Evolutionary conservation across 2,329 filamentous ascomycete genomes (phyloP), one percentile per base, ranked within the genome.

Genomic region (Rhynchosporium agropyri): DNA sequence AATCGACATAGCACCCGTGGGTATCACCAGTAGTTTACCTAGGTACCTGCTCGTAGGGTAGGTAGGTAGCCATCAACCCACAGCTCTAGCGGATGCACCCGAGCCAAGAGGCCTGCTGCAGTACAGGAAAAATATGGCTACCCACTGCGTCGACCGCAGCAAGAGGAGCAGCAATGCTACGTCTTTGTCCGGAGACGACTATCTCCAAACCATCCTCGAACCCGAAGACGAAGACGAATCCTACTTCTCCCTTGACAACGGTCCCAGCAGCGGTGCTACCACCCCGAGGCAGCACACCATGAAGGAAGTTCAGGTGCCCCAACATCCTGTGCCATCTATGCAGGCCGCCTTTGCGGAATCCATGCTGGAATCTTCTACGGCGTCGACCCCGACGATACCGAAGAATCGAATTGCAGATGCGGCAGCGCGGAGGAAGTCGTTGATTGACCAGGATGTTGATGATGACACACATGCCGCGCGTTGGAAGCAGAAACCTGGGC

Each of bases 271-370:
- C 53, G 58, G 63, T 15, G 51, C 63, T 26, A 61, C 62, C 15
- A 67, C 58, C 31, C 49, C 61, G 36, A 60, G 62, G 58, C 59
- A 67, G 29, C 67, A 69, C 53, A 70, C 65, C 3, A 71, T 70
- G 68, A 69, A 71, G 49, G 68, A 70, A 40, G 63, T 71, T 51
- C 68, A 73, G 45, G 73, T 73, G 9, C 84, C 83, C n/a, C 74
- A 77, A 49, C 91, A 96, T 73, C 91, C 91, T 6, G 88, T 95
- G 58, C 79, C 84, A 15, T 83, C 84, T 36, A 90, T 95, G 85
- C 91, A 95, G 75, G 85, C 83, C 65, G 90, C 91, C 65, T 95
- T 96, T 74, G 87, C 90, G 70, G 91, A 95, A 77, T 94, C 90
- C 1, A 85, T 95, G 69, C 79, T 86, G 62, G 91, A 95, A 72